Conservation (phyloP, 1,284 basidiomycete species). For the Phenoliferia sp. region DNA sequence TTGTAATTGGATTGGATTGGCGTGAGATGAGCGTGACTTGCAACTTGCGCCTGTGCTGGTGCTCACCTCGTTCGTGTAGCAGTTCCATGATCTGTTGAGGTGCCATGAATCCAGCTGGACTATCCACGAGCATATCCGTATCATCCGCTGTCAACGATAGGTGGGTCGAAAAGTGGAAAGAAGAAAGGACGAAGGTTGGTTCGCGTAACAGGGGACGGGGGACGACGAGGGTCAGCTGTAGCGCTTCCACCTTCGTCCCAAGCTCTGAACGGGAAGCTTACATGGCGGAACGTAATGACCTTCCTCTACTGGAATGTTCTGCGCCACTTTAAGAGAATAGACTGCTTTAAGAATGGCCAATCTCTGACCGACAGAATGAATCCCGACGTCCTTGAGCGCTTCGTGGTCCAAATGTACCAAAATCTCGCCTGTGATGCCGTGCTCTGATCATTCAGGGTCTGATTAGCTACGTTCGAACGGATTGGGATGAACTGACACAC, state of each 20-base stretch:
- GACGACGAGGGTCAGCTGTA: not conserved
- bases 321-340: conserved; percentile 76
- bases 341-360: conserved; percentile 82
- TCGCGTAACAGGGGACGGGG: not conserved
- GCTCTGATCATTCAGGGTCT: conserved; percentile 53
- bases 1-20: not conserved
- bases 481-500: conserved; percentile 48
- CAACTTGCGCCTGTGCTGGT: too few relatives aligned
- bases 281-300: conserved; percentile 75
- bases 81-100: conserved; percentile 28
- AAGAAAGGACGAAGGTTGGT: too few relatives aligned
- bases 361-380: conserved; percentile 74
- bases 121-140: conserved; percentile 24
- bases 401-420: conserved; percentile 76
- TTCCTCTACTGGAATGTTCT: conserved; percentile 74
- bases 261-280: not conserved
- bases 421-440: conserved; percentile 83
- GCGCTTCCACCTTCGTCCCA: not conserved
- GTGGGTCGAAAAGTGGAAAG: too few relatives aligned
- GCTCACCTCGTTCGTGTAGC: conserved; percentile 34
- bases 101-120: conserved; percentile 3
- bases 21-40: not conserved
- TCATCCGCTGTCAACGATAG: conserved; percentile 38
- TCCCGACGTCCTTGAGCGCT: conserved; percentile 74
- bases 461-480: not conserved